Conservation (phyloP, 2,329 filamentous ascomycete species). For the Aspergillus sergii region DNA sequence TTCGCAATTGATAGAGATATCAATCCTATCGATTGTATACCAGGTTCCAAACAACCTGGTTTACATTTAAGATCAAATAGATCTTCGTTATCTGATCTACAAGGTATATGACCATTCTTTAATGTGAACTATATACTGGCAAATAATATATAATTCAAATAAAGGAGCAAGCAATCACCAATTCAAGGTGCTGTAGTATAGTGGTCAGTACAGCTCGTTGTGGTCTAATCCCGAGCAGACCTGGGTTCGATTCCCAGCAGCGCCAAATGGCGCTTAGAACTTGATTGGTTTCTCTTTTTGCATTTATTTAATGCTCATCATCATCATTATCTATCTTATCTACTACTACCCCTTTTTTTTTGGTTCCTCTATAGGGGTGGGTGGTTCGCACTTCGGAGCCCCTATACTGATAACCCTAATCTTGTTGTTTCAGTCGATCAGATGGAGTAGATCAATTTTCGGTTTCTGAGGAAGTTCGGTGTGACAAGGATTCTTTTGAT, state of each 20-base stretch:
- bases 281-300: constrained; percentile 14
- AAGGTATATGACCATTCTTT: not conserved
- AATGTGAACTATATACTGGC: not conserved
- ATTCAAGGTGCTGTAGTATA: constrained; percentile 30
- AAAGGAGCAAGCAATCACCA: not conserved
- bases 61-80: not conserved
- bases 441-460: not conserved
- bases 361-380: not conserved
- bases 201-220: constrained; percentile 27
- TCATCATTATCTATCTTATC: not conserved
- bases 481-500: not conserved
- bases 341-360: not conserved
- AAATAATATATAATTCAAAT: not conserved
- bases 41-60: not conserved
- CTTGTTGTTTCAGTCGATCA: not conserved
- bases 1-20: not conserved
- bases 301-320: not conserved
- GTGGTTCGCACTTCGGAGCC: not conserved
- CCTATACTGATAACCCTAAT: not conserved
- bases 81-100: not conserved
- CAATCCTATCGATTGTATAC: not conserved
- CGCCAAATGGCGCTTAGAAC: constrained; percentile 19
- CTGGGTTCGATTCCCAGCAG: constrained; percentile 29
- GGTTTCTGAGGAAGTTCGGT: not conserved
- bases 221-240: constrained; percentile 25